Evolutionary conservation across 208 protist species (phyloP).

Genomic region (Balamuthia mandrillaris): DNA sequence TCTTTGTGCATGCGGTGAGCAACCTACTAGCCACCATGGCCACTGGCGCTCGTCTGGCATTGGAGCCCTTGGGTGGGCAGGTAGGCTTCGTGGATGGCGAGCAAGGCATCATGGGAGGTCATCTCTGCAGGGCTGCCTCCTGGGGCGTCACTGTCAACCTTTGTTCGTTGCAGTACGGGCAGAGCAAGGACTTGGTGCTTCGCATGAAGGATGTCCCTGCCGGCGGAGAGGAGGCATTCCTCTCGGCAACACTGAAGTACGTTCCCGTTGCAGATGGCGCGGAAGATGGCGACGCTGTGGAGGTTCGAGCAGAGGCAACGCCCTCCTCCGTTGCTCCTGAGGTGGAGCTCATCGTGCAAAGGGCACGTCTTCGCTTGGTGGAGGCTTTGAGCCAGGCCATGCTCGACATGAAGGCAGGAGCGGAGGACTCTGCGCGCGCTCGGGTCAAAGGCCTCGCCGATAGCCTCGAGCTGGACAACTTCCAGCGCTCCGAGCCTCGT

Average conservation of each 20-base stretch:
- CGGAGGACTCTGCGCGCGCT: neutral
- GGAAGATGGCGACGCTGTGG: neutral
- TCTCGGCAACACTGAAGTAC: constrained; percentile 29
- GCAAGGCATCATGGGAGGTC: no score
- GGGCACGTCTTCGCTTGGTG: neutral
- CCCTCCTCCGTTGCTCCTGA: neutral
- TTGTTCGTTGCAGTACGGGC: constrained; percentile 11
- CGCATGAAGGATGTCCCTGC: neutral
- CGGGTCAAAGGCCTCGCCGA: neutral
- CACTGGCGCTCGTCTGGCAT: neutral
- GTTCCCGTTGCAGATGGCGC: no score
- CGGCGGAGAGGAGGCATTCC: neutral
- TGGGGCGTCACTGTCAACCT: neutral
- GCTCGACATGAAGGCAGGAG: neutral
- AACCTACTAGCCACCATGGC: constrained; percentile 50
- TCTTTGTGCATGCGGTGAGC: constrained; percentile 59
- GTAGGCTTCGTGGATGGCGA: no score
- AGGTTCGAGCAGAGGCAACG: neutral
- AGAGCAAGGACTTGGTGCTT: constrained; percentile 40
- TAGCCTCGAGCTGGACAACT: neutral
- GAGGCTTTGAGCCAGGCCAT: constrained; percentile 13
- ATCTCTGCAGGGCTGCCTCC: neutral
- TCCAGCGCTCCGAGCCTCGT: neutral
- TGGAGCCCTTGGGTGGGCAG: neutral
- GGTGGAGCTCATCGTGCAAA: constrained; percentile 2